Percentiles rank a stretch among this genome's conserved stretches.
These are phyloP conservation scores for Peronospora farinosa DNA, from an alignment of 352 stramenopile genomes.

Conservation along the genomic window DNA sequence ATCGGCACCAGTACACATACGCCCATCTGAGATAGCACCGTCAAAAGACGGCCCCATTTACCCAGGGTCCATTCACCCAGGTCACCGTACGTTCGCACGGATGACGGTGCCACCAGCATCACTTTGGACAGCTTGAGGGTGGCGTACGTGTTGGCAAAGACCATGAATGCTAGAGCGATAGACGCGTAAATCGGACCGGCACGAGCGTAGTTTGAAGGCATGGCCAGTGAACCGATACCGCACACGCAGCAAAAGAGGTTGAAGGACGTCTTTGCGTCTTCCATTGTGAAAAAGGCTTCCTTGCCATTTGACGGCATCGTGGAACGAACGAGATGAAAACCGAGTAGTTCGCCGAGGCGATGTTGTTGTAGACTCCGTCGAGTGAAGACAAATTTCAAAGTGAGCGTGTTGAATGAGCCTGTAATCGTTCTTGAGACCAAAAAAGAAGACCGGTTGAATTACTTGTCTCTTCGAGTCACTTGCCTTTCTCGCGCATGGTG, in stretches of 20 bases:
- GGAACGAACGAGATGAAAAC: background rate
- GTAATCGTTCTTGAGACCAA: too few relatives aligned
- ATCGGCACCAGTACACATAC: constrained; percentile 36
- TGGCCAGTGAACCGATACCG: constrained; percentile 48
- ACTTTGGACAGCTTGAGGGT: constrained; percentile 42
- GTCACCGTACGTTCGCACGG: constrained; percentile 42
- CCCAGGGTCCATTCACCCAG: constrained; percentile 45
- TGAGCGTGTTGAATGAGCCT: too few relatives aligned
- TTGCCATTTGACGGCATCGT: background rate
- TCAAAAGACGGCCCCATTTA: constrained; percentile 28
- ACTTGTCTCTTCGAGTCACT: too few relatives aligned
- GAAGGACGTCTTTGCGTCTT: background rate
- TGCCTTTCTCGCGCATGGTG: too few relatives aligned
- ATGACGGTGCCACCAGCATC: constrained; percentile 40
- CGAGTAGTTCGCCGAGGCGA: too few relatives aligned
- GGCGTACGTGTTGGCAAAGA: constrained; percentile 44
- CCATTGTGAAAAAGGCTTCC: background rate
- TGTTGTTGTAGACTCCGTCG: too few relatives aligned
- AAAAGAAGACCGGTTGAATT: too few relatives aligned
- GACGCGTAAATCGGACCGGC: constrained; percentile 29
- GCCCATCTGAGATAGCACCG: constrained; percentile 32
- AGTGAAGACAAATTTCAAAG: too few relatives aligned
- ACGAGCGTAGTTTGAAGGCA: constrained; percentile 48
- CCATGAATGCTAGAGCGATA: constrained; percentile 47
- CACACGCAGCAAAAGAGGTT: constrained; percentile 38